phyloP scores from a whole-genome alignment of 2,329 filamentous ascomycete species.

The Sclerotinia trifoliorum region DNA sequence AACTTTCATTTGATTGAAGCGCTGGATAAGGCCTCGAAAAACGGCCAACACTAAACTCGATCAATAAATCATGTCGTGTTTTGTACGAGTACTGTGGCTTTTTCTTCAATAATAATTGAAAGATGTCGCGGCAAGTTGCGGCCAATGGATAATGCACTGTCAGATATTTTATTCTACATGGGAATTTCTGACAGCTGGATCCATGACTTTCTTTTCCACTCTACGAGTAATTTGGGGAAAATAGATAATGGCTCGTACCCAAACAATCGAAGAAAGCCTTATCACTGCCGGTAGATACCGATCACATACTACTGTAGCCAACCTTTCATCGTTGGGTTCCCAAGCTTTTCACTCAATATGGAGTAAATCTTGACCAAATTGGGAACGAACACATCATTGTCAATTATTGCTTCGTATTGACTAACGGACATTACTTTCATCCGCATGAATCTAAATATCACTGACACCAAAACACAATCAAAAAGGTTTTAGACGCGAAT shows the following conservation, averaged over 20 bases:
- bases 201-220: not conserved
- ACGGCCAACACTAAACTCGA: slow-evolving; percentile 11
- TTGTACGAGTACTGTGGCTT: not conserved
- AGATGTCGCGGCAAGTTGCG: not conserved
- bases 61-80: slow-evolving; percentile 12
- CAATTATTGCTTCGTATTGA: slow-evolving; percentile 4
- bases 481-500: slow-evolving; percentile 18
- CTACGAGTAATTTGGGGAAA: not conserved
- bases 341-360: slow-evolving; percentile 5
- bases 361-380: slow-evolving; percentile 1
- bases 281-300: slow-evolving; percentile 13
- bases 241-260: not conserved
- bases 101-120: slow-evolving; percentile 5
- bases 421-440: not conserved
- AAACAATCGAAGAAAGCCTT: slow-evolving; percentile 7
- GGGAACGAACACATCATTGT: slow-evolving; percentile 11
- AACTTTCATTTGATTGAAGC: slow-evolving; percentile 22
- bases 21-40: slow-evolving; percentile 18
- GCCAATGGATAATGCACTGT: not conserved
- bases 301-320: slow-evolving; percentile 1
- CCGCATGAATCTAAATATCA: slow-evolving; percentile 6
- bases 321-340: not conserved
- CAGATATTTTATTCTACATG: not conserved
- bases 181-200: not conserved
- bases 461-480: not conserved